Evolutionary conservation across 345 rosid species (phyloP), one percentile per base, ranked within the genome.

Genomic region (Acer yangbiense): DNA sequence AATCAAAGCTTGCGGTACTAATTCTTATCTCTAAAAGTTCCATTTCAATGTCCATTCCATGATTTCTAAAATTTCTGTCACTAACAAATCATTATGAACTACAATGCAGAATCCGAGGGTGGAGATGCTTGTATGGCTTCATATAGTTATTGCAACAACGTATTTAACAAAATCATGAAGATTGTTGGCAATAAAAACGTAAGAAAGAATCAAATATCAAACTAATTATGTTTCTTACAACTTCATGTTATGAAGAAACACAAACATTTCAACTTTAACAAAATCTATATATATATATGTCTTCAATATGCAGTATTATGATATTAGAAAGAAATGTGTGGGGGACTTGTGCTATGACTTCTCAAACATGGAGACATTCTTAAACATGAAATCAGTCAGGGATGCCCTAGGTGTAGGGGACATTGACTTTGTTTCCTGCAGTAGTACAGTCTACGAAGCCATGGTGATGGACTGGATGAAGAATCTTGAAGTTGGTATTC

Each of bases 381-480:
- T 92, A 62, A 89, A 89, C 80, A 61, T 84, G 74, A 81, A 87
- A 68, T 69, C 79, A 1, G 94, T 92, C 0, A 74, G 79, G 75
- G 81, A 84, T 43, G 93, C 95, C 18, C 85, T 94, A 3, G 93
- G 98, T 2, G 97, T 94, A 0, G 94, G 94, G 73, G 74, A 87
- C 77, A 86, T 85, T 11, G 76, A 85, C 3, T 92, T 92, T 78
- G 93, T 92, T 61, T 91, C 94, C 0, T 96, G 99, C 86, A 92
- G 97, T 78, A 69, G 48, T 2, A 68, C 17, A 0, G 99, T 94
- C 3, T 81, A 87, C 29, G 69, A 82, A 1, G 92, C 84, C 10
- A 85, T 94, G 94, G 0, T 6, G 8, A 67, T 11, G 4, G 99
- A 96, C 83, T 92, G 97, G 98, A 89, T 91, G 98, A 79, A 77